These are phyloP conservation scores for Aspergillus hancockii DNA, from an alignment of 495 filamentous ascomycete genomes.

Conservation along the genomic window DNA sequence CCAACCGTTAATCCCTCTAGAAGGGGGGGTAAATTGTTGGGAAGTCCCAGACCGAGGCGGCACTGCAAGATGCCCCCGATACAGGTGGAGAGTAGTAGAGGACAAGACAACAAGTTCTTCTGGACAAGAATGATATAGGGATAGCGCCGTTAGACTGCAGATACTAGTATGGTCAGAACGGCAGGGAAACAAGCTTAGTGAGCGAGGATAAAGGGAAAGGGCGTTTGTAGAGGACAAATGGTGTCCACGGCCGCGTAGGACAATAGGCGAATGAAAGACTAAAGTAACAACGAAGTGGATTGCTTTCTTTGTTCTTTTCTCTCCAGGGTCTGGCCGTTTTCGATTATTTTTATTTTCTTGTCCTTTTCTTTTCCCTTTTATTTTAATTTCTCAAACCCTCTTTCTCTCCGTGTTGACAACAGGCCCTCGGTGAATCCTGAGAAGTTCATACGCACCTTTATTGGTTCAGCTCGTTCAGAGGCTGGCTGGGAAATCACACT, in stretches of 20 bases:
- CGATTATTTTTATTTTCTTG: slow-evolving; percentile 3
- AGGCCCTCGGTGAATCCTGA: slow-evolving; percentile 11
- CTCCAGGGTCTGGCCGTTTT: background rate
- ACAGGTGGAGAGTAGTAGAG: slow-evolving; percentile 8
- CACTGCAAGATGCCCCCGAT: slow-evolving; percentile 2
- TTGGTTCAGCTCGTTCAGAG: slow-evolving; percentile 21
- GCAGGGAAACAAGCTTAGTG: slow-evolving; percentile 10
- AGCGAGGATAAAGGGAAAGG: slow-evolving; percentile 18
- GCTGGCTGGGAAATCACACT: slow-evolving; percentile 22
- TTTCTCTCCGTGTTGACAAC: slow-evolving; percentile 7
- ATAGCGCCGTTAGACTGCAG: slow-evolving; percentile 18
- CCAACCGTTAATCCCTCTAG: slow-evolving; percentile 12
- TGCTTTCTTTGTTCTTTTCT: slow-evolving; percentile 15
- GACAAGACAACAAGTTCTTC: slow-evolving; percentile 6
- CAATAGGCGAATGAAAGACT: slow-evolving; percentile 14
- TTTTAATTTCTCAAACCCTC: slow-evolving; percentile 5
- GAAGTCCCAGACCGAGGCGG: slow-evolving; percentile 5
- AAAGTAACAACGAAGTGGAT: slow-evolving; percentile 15
- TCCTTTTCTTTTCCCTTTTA: slow-evolving; percentile 2
- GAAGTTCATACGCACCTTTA: slow-evolving; percentile 20
- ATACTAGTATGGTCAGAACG: slow-evolving; percentile 16
- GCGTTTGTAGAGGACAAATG: slow-evolving; percentile 23
- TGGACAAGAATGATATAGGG: slow-evolving; percentile 7
- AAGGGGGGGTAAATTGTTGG: slow-evolving; percentile 13
- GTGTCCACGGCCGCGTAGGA: slow-evolving; percentile 13